These are phyloP conservation scores for Colletotrichum paranaense DNA, from an alignment of 2,329 filamentous ascomycete species.

Conservation along the genomic window DNA sequence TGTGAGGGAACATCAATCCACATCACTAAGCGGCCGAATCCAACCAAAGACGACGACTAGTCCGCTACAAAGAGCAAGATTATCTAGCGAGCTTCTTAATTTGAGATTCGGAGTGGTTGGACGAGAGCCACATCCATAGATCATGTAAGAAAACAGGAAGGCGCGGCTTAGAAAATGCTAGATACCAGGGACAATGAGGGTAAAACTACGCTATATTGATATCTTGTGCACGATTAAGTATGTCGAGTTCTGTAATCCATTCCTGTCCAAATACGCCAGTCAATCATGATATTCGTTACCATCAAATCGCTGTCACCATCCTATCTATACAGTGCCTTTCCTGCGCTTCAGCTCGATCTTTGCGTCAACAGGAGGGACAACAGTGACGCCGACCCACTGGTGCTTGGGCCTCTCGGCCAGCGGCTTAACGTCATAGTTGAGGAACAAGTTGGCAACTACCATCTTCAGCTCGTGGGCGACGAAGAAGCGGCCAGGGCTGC, in stretches of 20 bases:
- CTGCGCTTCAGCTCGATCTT: constrained; percentile 45
- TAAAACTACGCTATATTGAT: neutral
- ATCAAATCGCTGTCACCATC: too few species aligned
- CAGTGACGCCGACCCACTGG: constrained; percentile 57
- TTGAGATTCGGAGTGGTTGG: too few species aligned
- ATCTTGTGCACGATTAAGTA: neutral
- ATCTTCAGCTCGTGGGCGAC: constrained; percentile 67
- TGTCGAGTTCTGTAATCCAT: neutral
- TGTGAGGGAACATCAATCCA: neutral
- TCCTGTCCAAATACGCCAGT: neutral
- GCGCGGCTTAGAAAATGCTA: too few species aligned
- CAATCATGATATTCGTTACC: neutral
- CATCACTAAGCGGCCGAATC: too few species aligned
- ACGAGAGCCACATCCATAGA: too few species aligned
- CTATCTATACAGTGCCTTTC: constrained; percentile 24
- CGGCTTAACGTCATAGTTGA: constrained; percentile 64
- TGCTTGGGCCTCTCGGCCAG: constrained; percentile 51
- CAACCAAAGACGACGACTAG: too few species aligned
- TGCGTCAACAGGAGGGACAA: constrained; percentile 48
- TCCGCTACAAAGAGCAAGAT: too few species aligned
- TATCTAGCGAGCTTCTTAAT: too few species aligned
- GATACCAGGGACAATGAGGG: too few species aligned
- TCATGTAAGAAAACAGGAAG: too few species aligned
- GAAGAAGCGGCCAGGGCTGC: constrained; percentile 65
- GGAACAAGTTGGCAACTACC: constrained; percentile 59